Base-by-base conservation (phyloP, 495 filamentous ascomycete genomes). In the Beverwykella pulmonaria region DNA sequence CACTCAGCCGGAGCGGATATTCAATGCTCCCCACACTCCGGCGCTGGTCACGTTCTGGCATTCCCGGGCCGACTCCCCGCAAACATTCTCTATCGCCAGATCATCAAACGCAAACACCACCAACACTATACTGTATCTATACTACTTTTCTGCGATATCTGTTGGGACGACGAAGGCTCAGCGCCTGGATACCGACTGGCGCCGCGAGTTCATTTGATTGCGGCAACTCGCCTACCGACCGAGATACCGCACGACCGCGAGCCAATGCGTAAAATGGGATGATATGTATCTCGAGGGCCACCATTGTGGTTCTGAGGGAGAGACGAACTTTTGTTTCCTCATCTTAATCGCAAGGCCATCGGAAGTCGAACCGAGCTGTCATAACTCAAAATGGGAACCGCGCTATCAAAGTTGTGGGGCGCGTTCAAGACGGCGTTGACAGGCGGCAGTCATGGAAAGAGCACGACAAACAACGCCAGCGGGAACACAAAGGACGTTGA, bases 341-440 rank as follows among this genome's bases (percentile, higher is more conserved):
- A 44, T 14, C 17, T 44, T n/a, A 2, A 12, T 14, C 39, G 39
- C 6, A 14, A 44, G 17, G 17, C 39, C 39, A 12, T 44, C 39
- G 39, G 39, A 44, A 9, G 17, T 4, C 3, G 39, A n/a, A 7
- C 39, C 39, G 39, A 2, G 17, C 39, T 59, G 65, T 53, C 52
- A 68, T 58, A 1, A 25, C 20, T 53, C 8, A 56, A 66, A 39
- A 68, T 71, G 65, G 69, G 69, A 29, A 53, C 46, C 9, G 44
- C 68, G 53, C 30, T 71, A 48, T 71, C 69, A 41, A 68, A 71
- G 59, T 49, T 71, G 64, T 71, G 69, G 68, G 63, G 44, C 62
- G 19, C 52, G 10, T 49, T 67, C 34, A 57, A 30, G 34, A 19
- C 41, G 15, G 44, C 55, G 8, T 54, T 34, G 63, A 61, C 63